phyloP scores from a whole-genome alignment of 306 rosid species.

The Cucumis hystrix region DNA sequence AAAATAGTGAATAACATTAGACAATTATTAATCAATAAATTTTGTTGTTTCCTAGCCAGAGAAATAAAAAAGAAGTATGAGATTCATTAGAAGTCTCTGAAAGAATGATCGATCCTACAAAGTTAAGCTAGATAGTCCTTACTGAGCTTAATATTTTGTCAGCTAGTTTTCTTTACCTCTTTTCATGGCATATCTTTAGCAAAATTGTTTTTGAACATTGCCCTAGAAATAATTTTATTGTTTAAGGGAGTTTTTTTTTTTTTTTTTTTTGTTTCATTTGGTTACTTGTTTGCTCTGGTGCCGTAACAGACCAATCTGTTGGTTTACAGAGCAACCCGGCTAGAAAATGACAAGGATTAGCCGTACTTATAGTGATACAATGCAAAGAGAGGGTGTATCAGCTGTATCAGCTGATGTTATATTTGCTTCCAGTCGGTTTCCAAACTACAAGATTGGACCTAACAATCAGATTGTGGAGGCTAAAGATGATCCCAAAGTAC shows the following conservation, averaged over 20 bases:
- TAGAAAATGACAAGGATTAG: conserved; percentile 60
- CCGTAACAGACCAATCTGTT: conserved; percentile 9
- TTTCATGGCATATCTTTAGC: neutral
- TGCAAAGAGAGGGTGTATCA: conserved; percentile 47
- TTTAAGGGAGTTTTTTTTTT: neutral
- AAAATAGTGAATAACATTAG: neutral
- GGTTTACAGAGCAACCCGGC: conserved; percentile 27
- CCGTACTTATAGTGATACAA: conserved; percentile 59
- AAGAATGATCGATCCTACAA: neutral
- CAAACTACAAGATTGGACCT: conserved; percentile 65
- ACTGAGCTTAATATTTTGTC: neutral
- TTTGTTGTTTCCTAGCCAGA: neutral
- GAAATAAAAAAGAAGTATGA: neutral
- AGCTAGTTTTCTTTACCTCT: neutral
- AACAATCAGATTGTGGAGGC: conserved; percentile 69
- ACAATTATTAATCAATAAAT: neutral
- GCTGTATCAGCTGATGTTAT: conserved; percentile 71
- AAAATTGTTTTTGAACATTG: neutral
- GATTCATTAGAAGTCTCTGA: neutral
- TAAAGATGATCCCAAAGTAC: conserved; percentile 49
- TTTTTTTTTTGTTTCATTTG: neutral
- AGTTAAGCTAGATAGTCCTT: neutral
- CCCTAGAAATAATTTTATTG: neutral
- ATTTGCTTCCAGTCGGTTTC: conserved; percentile 72
- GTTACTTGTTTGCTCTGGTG: neutral